Percentiles rank a stretch among this genome's conserved stretches.
phyloP scores from a whole-genome alignment of 805 yeast genomes.

The Brettanomyces anomalus region DNA sequence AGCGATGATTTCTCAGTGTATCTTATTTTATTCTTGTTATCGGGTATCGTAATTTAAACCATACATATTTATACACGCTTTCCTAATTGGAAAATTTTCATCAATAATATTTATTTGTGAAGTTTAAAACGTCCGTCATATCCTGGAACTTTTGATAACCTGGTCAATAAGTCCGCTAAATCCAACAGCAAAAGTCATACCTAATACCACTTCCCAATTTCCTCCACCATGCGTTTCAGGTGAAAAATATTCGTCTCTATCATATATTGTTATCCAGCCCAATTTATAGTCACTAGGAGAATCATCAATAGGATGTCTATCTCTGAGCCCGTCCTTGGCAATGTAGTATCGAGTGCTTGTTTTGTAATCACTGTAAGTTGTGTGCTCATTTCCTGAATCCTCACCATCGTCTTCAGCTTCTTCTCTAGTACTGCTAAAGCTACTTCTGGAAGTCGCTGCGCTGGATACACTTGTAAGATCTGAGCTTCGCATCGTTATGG shows the following conservation, averaged over 20 bases:
- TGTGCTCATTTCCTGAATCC: constrained; percentile 10
- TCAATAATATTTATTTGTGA: no score
- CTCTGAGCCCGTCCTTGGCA: constrained; percentile 50
- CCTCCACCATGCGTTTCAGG: constrained; percentile 31
- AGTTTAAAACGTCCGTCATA: background rate
- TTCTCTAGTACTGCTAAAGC: background rate
- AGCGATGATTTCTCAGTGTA: no score
- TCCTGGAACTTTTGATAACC: background rate
- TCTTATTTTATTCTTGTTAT: no score
- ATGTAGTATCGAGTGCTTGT: constrained; percentile 21
- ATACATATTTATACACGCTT: no score
- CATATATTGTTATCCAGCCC: constrained; percentile 60
- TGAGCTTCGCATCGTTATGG: background rate
- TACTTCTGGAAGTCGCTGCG: background rate
- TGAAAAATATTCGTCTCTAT: constrained; percentile 28
- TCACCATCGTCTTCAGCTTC: constrained; percentile 9
- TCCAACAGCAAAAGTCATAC: constrained; percentile 45
- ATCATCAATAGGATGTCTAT: constrained; percentile 46
- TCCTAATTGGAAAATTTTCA: no score
- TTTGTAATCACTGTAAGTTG: constrained; percentile 11
- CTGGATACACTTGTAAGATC: no score
- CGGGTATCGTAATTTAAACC: no score
- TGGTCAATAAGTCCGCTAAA: constrained; percentile 20
- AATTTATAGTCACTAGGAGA: constrained; percentile 49
- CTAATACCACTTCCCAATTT: constrained; percentile 46